Base-by-base conservation (phyloP, 2,329 filamentous ascomycete genomes). In the Fusarium tanahbumbuense region DNA sequence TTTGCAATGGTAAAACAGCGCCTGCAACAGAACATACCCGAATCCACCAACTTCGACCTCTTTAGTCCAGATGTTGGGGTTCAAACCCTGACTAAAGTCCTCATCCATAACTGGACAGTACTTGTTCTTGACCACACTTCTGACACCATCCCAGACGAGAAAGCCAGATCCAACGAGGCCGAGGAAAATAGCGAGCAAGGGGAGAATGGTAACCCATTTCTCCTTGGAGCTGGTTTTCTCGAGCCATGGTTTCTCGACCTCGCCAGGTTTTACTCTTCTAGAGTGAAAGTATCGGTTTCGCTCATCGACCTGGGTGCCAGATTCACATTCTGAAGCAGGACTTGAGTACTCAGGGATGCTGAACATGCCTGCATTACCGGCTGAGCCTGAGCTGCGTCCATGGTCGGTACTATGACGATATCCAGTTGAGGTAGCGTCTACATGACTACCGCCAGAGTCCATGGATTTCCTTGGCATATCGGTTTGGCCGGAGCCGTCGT, bases 171-270 rank as follows among this genome's bases (percentile, higher is more conserved):
- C 81, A 5, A 78, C 87, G 37, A 95, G 77, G 16, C 93, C 93
- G 16, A 94, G 65, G 5, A 89, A 49, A 52, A 96, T 87, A 48
- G 92, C 93, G 25, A 93, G 77, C 44, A 94, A 76, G 4, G 93
- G 93, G 60, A 97, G 86, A 68, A 95, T 93, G 4, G 91, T 94
- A 11, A 93, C 89, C 93, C 93, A 96, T 82, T 93, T 96, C 84
- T 95, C 92, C 78, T 89, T 91, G 15, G 91, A 90, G 71, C 94
- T 91, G 60, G 84, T 89, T 76, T 89, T 90, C n/a, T 87, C 80
- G 41, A 91, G 80, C 93, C 93, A 96, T 15, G 93, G 91, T 81
- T 92, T 91, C 77, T 93, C 90, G 5, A 93, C 80, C 50, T 92
- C 88, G 44, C 88, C 92, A 77, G 93, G 93, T 77, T 85, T 87